Percentiles rank a stretch among this genome's conserved stretches.
phyloP scores from a whole-genome alignment of 345 rosid genomes.

The Corchorus olitorius region DNA sequence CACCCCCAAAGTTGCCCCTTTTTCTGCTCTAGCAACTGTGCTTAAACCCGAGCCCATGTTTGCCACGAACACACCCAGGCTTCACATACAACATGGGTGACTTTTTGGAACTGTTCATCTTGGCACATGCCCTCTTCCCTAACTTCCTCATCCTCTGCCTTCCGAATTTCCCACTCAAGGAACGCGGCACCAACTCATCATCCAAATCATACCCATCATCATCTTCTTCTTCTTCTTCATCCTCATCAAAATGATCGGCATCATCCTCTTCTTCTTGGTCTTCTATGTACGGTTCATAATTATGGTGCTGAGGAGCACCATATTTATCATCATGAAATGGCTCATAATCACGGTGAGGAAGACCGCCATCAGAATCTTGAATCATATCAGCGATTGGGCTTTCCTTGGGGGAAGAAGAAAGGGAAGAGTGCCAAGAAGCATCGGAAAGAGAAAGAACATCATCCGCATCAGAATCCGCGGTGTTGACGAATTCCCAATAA shows the following conservation, averaged over 20 bases:
- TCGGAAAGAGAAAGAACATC: slow-evolving; percentile 7
- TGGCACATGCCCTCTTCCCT: slow-evolving; percentile 50
- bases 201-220: slow-evolving; percentile 14
- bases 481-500: slow-evolving; percentile 44
- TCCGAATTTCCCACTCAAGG: slow-evolving; percentile 44
- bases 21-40: slow-evolving; percentile 19
- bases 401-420: slow-evolving; percentile 13
- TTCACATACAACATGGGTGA: slow-evolving; percentile 33
- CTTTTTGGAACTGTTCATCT: slow-evolving; percentile 36
- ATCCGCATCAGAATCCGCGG: slow-evolving; percentile 36
- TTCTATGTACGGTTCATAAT: background rate
- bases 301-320: background rate
- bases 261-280: background rate
- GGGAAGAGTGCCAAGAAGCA: slow-evolving; percentile 26
- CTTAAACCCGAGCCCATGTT: slow-evolving; percentile 54
- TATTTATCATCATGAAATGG: background rate
- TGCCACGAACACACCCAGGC: slow-evolving; percentile 56
- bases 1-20: background rate
- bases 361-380: background rate
- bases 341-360: background rate
- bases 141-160: slow-evolving; percentile 55
- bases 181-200: slow-evolving; percentile 45
- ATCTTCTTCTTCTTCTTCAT: background rate
- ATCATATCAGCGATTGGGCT: background rate
- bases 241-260: background rate